Conservation (phyloP, 2,329 filamentous ascomycete species). For the Fusarium sp. region DNA sequence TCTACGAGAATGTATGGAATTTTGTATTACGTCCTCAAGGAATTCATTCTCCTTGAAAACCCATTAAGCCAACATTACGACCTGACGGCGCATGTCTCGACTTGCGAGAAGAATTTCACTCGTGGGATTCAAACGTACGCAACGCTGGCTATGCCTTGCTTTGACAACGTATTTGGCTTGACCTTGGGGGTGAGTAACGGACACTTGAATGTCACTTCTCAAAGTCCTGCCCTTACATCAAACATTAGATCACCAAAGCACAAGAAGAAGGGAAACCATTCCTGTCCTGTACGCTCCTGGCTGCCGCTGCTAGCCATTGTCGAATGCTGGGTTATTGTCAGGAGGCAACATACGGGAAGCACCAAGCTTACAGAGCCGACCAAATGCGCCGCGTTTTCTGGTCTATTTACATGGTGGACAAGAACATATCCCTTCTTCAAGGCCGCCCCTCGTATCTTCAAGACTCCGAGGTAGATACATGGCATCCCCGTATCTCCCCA, state of each 20-base stretch:
- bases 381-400: conserved; percentile 8
- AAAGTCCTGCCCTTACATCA: not conserved
- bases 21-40: conserved; percentile 1
- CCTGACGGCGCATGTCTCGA: not conserved
- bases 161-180: conserved; percentile 9
- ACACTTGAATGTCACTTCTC: not conserved
- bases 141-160: conserved; percentile 3
- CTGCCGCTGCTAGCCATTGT: conserved; percentile 7
- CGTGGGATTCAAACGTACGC: not conserved
- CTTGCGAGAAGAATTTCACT: conserved; percentile 9
- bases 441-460: conserved; percentile 8
- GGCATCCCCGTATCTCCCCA: conserved; percentile 2
- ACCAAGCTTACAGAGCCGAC: conserved; percentile 5
- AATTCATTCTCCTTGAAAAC: not conserved
- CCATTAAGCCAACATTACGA: not conserved
- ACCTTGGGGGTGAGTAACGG: conserved; percentile 9
- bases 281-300: conserved; percentile 8
- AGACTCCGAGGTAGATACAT: conserved; percentile 1
- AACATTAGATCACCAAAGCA: conserved; percentile 12
- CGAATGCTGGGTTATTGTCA: conserved; percentile 15
- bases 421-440: conserved; percentile 9
- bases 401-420: conserved; percentile 7
- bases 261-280: conserved; percentile 11
- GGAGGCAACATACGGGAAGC: conserved; percentile 9
- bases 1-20: conserved; percentile 8